Evolutionary conservation across 768 basidiomycete genomes (phyloP), one percentile per base, ranked within the genome.

Genomic region (Austroboletus festivus): DNA sequence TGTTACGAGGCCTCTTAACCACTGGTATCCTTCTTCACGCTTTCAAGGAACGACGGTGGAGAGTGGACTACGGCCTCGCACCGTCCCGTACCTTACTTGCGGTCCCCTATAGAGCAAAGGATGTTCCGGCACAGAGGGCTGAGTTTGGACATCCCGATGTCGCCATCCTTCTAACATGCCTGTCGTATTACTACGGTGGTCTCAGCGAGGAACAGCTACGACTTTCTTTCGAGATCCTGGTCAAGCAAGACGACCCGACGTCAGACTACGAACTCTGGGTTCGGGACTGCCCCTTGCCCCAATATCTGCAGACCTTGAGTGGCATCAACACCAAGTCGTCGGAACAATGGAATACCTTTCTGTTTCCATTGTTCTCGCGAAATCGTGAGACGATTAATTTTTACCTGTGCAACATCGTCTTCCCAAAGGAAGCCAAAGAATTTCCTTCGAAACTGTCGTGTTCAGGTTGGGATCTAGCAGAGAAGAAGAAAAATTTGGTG

Each of bases 41-140:
- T 5, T 15, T 35, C 15, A 15, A 7, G 10, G 16, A 35, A 15
- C 34, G 34, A 15, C 8, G 34, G 16, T 35, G 34, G 34, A 12
- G 34, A 5, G 7, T 70, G 70, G 73, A 79, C 37, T 79, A 75
- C 50, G 78, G 78, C 2, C 68, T 77, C 7, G 72, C 75, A 46
- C 53, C 51, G 5, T 51, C 40, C 16, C 34, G 34, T 16, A 8
- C 34, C 16, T 9, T 8, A n/a, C 34, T 35, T 35, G 34, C 34
- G 5, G 34, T 35, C 34, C 34, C 34, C 34, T 35, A 35, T n/a
- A 7, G 34, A 35, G 34, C 34, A 5, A 35, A 35, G 16, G 34
- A 35, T 15, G 15, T 16, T 7, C 34, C 34, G 8, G 16, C 34
- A 35, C 34, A 12, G 15, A 35, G 15, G 34, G 34, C 34, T n/a